Evolutionary conservation across 2,329 filamentous ascomycete species (phyloP).

Genomic region (Capronia americana): DNA sequence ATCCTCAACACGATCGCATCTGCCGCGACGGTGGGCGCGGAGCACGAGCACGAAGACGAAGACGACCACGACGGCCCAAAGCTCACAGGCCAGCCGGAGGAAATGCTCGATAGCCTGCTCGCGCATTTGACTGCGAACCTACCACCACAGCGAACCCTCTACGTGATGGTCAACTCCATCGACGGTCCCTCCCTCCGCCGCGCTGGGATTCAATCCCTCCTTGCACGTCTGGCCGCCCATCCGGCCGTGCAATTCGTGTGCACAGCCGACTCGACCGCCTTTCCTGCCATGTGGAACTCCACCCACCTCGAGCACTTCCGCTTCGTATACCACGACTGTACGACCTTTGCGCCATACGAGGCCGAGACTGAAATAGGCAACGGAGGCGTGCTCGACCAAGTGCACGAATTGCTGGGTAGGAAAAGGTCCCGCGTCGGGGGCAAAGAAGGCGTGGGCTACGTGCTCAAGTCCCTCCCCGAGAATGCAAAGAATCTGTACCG

Average conservation of each 20-base stretch:
- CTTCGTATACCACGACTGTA: slow-evolving; percentile 92
- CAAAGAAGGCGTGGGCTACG: slow-evolving; percentile 88
- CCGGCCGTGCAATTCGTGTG: slow-evolving; percentile 74
- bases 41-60: slow-evolving; percentile 40
- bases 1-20: slow-evolving; percentile 66
- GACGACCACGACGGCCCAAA: background rate
- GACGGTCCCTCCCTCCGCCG: slow-evolving; percentile 80
- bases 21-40: slow-evolving; percentile 55
- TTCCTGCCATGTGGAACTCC: slow-evolving; percentile 87
- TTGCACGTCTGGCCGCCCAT: slow-evolving; percentile 78
- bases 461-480: slow-evolving; percentile 86
- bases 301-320: slow-evolving; percentile 81
- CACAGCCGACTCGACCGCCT: slow-evolving; percentile 87
- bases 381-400: slow-evolving; percentile 78
- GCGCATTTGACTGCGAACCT: slow-evolving; percentile 67
- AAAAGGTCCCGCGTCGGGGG: slow-evolving; percentile 81
- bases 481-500: slow-evolving; percentile 89
- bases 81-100: slow-evolving; percentile 68
- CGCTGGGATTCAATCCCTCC: slow-evolving; percentile 69
- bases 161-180: slow-evolving; percentile 82
- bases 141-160: slow-evolving; percentile 59
- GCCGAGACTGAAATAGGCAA: slow-evolving; percentile 66
- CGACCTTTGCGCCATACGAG: slow-evolving; percentile 79
- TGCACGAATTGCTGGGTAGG: slow-evolving; percentile 83
- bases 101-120: slow-evolving; percentile 72